phyloP scores from a whole-genome alignment of 1,139 yeast species.

The Yamadazyma sp. region DNA sequence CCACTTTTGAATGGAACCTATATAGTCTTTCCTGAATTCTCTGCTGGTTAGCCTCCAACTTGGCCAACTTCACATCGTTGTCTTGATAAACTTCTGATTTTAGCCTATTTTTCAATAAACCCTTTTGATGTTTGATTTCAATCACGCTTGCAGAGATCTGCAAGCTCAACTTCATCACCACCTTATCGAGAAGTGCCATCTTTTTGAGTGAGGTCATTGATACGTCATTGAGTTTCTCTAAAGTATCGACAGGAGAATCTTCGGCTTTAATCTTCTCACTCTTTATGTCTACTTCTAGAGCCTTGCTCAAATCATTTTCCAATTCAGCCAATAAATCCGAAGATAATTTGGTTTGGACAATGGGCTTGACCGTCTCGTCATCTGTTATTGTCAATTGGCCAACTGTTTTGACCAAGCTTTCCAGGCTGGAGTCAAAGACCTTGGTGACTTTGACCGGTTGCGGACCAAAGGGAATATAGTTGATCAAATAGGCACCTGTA shows the following conservation, averaged over 20 bases:
- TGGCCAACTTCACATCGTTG: conserved; percentile 17
- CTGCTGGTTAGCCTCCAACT: conserved; percentile 22
- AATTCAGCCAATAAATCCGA: conserved; percentile 12
- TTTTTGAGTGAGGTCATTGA: conserved; percentile 20
- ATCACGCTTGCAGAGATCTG: conserved; percentile 23
- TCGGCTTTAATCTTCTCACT: not conserved
- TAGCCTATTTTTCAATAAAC: conserved; percentile 12
- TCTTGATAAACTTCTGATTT: conserved; percentile 2
- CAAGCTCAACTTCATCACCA: conserved; percentile 24
- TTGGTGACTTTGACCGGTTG: not conserved
- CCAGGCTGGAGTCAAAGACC: not conserved
- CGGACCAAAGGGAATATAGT: not conserved
- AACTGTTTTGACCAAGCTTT: not conserved
- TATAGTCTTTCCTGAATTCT: conserved; percentile 21
- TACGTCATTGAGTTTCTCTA: conserved; percentile 20
- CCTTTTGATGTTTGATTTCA: conserved; percentile 26
- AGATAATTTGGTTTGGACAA: conserved; percentile 7
- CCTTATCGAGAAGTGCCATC: conserved; percentile 20
- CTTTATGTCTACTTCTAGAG: not conserved
- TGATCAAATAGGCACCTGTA: conserved; percentile 26
- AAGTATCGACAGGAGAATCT: conserved; percentile 11
- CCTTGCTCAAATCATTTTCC: conserved; percentile 6
- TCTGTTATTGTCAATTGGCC: not conserved
- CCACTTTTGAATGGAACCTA: conserved; percentile 23
- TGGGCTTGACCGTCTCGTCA: not conserved